Evolutionary conservation across 2,329 filamentous ascomycete genomes (phyloP), one percentile per base, ranked within the genome.

Genomic region (Colletotrichum horii): DNA sequence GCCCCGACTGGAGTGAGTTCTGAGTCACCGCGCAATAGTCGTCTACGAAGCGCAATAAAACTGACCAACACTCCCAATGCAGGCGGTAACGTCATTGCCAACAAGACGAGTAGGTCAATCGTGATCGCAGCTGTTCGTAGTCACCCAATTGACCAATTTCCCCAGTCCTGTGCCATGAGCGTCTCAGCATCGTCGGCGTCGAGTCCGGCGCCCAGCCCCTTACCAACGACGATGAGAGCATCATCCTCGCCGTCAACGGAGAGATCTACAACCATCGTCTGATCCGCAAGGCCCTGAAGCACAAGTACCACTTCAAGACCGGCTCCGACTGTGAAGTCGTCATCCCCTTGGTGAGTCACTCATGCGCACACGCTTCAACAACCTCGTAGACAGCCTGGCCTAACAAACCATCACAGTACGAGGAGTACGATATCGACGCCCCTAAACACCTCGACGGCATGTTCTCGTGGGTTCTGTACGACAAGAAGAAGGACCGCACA

Each of bases 261-360:
- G 97, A 99, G 86, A 99, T 99, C 85, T 99, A 99, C 91, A 99
- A 99, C 93, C 97, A 99, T 88, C 94, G 96, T 84, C 92, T 98
- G 82, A 90, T 99, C 82, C 94, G 97, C 84, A 98, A 98, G 88
- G 89, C 89, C 81, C 89, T 98, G 81, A 95, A 95, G 87, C 92
- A 89, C 76, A 91, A 93, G 48, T 98, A 98, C 87, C 93, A 96
- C 86, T 99, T 98, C 93, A 98, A 98, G 93, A 99, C 97, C 79
- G 94, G 97, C 83, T 98, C 96, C 48, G 97, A 99, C 84, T 99
- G 97, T 87, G 97, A 99, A 87, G 96, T 99, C 83, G 98, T 99
- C 86, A 98, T 99, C 83, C 97, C 97, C 79, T 86, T 99, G 90
- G 95, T 97, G 91, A 84, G 92, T 86, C 71, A 76, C 36, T 12